These are phyloP conservation scores for Pseudogymnoascus sp. DNA, from an alignment of 2,329 filamentous ascomycete genomes.

Conservation along the genomic window DNA sequence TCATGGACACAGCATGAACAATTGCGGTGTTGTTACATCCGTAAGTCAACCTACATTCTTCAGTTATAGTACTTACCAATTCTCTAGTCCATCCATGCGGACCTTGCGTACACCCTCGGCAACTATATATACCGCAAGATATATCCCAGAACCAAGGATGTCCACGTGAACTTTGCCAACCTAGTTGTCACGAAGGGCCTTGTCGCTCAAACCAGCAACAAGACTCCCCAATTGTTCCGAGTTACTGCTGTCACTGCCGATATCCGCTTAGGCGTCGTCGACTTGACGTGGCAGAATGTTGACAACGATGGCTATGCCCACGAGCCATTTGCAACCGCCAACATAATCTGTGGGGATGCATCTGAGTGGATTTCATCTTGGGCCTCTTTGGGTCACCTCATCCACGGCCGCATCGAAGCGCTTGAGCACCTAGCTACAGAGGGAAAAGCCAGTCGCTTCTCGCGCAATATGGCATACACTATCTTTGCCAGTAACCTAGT, in stretches of 20 bases:
- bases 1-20: conserved; percentile 48
- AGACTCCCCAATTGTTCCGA: conserved; percentile 23
- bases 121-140: conserved; percentile 42
- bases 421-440: conserved; percentile 39
- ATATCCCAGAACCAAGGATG: conserved; percentile 29
- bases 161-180: conserved; percentile 31
- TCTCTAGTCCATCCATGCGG: conserved; percentile 43
- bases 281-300: conserved; percentile 25
- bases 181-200: conserved; percentile 31
- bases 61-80: conserved; percentile 32
- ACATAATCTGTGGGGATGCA: conserved; percentile 40
- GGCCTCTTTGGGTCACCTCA: conserved; percentile 44
- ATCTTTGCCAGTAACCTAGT: conserved; percentile 20
- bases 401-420: conserved; percentile 35
- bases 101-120: conserved; percentile 50
- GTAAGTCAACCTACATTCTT: conserved; percentile 27
- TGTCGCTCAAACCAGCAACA: conserved; percentile 26
- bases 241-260: conserved; percentile 14
- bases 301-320: conserved; percentile 28
- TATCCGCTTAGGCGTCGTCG: conserved; percentile 10
- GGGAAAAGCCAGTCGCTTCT: conserved; percentile 47
- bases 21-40: conserved; percentile 35
- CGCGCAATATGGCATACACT: conserved; percentile 33
- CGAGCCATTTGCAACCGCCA: conserved; percentile 34
- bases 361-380: conserved; percentile 40